Base-by-base conservation (phyloP, 345 rosid genomes). In the Linum usitatissimum region DNA sequence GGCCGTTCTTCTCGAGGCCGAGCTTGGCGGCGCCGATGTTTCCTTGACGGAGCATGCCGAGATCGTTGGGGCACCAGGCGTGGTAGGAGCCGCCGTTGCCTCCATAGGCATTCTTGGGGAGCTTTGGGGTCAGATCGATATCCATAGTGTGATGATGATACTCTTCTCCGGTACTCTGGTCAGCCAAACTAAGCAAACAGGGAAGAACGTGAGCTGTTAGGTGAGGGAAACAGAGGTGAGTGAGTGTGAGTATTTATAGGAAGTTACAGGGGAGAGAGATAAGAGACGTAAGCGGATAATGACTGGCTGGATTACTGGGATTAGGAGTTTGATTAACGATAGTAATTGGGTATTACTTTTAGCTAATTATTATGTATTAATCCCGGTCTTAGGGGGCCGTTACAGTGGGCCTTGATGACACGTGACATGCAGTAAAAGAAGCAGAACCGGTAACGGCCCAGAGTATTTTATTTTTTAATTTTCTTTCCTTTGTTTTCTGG, bases 11-110 rank as follows among this genome's bases (percentile, higher is more conserved):
- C 74, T 80, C 86, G 1, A 92, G 97, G 55, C 79, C 80, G 49
- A 92, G 90, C 71, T 92, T 89, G 28, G 95, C 85, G 5, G 98
- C 97, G 9, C 95, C 98, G 21, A 92, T 89, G 78, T 89, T 87
- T 0, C 88, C 97, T 36, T 78, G 31, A 6, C 75, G 68, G 19
- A 89, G 76, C 98, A 92, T 89, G 0, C 93, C 85, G 5, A 92
- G 80, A 53, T 92, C 97, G 55, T 69, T 17, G 2, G 97, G 97
- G 61, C 77, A 75, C 97, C 98, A 92, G 4, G 95, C 75, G 30
- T 59, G 71, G 80, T 89, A 89, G 4, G 96, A 84, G 2, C 99
- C 94, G 40, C 94, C 97, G 30, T 81, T 76, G 21, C 83, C 83
- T 36, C 94, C 91, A 36, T 75, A 73, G 54, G 78, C 82, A 28